Evolutionary conservation across 2,329 filamentous ascomycete genomes (phyloP), one percentile per base, ranked within the genome.

Genomic region (Phialophora chinensis): DNA sequence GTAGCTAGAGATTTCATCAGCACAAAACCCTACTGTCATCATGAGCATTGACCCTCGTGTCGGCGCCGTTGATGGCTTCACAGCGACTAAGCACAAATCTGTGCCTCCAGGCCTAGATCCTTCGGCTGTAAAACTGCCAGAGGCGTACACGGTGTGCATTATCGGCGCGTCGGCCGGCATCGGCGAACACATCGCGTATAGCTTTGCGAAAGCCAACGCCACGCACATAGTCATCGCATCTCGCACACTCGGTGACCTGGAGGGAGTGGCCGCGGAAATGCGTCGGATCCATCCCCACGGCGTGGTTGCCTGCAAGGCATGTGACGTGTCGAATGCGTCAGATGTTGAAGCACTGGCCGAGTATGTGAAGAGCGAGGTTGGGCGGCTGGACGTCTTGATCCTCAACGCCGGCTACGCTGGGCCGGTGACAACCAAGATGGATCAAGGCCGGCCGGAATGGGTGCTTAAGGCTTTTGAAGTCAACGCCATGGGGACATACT

Each of bases 401-500:
- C 72, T 73, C 38, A 75, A 75, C 29, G 69, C 72, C 0, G 63
- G 71, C 0, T 77, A 75, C 65, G 75, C 77, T 0, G 77, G 77
- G 0, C 74, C 74, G 0, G 73, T 80, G 1, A 75, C 75, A 1
- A 59, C 75, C 14, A 75, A 76, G 54, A 70, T 79, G 50, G 69
- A 74, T n/a, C 69, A 75, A 17, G 78, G 77, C 6, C 47, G 70
- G 4, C 74, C 77, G 3, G 70, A 71, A 14, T 75, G 77, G 58
- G 77, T 78, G 52, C 72, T 75, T 55, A 72, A 74, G n/a, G 76
- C 77, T 0, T 77, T 80, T 23, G 70, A 75, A 33, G 73, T 79
- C 4, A 79, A 80, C 62, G 73, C 76, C 0, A 66, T 79, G 17
- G 78, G 78, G 0, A 77, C 77, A 5, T 80, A 78, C 66, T 73